phyloP scores from a whole-genome alignment of 371 early-diverging fungal species.

The Hamiltosporidium magnivora region DNA sequence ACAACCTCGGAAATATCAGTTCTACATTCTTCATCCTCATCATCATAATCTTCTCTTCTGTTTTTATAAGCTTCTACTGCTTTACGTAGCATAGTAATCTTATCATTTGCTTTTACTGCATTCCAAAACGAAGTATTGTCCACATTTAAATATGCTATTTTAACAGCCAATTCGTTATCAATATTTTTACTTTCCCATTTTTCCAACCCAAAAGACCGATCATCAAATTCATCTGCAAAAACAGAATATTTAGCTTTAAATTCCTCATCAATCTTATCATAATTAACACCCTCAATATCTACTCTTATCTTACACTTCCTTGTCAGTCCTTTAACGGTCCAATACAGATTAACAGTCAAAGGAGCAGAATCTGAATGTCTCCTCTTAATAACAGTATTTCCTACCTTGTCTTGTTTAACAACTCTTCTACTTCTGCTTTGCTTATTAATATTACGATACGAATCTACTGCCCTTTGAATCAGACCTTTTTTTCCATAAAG shows the following conservation, averaged over 20 bases:
- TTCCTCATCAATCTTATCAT: conserved; percentile 54
- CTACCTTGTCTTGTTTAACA: conserved; percentile 65
- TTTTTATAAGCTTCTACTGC: conserved; percentile 60
- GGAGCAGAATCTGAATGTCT: conserved; percentile 44
- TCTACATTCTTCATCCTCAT: not conserved
- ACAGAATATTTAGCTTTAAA: conserved; percentile 60
- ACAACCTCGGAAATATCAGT: too few relatives aligned
- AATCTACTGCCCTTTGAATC: conserved; percentile 81
- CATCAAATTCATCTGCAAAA: conserved; percentile 59
- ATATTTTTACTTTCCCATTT: conserved; percentile 60
- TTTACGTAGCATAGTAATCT: conserved; percentile 59
- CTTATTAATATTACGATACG: conserved; percentile 70
- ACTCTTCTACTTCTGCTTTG: conserved; percentile 67
- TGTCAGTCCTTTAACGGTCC: conserved; percentile 56
- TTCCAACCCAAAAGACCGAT: conserved; percentile 57
- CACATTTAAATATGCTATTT: conserved; percentile 60
- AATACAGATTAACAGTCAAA: conserved; percentile 58
- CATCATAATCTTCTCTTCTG: not conserved
- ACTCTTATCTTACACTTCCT: conserved; percentile 59
- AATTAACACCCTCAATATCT: conserved; percentile 59
- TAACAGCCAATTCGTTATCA: conserved; percentile 64
- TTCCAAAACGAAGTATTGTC: conserved; percentile 58
- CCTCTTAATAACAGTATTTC: conserved; percentile 61
- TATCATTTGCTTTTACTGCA: conserved; percentile 58
- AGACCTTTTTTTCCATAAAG: conserved; percentile 73